These are phyloP conservation scores for Quercus tomentella DNA, from an alignment of 331 rosid genomes.

Conservation along the genomic window DNA sequence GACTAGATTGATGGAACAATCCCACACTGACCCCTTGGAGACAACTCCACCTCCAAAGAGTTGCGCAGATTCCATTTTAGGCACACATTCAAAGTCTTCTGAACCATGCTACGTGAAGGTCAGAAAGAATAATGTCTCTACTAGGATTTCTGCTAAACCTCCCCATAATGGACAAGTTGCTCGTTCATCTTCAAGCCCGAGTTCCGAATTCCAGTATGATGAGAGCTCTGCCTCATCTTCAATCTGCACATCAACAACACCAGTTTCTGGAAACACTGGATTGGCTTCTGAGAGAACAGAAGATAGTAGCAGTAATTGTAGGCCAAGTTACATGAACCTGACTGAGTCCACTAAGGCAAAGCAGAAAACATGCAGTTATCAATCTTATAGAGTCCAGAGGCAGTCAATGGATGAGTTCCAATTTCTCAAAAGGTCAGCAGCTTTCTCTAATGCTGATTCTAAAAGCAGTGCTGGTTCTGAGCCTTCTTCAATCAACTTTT, in stretches of 20 bases:
- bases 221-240: constrained; percentile 96
- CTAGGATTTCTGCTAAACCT: constrained; percentile 85
- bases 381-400: constrained; percentile 60
- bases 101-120: constrained; percentile 55
- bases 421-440: constrained; percentile 57
- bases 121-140: constrained; percentile 78
- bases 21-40: constrained; percentile 43
- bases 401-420: constrained; percentile 96
- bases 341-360: constrained; percentile 88
- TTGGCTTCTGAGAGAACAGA: constrained; percentile 70
- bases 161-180: constrained; percentile 56
- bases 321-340: constrained; percentile 85
- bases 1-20: constrained; percentile 83
- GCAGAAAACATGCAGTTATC: constrained; percentile 37
- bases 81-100: constrained; percentile 41
- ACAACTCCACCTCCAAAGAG: constrained; percentile 67
- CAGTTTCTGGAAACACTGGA: constrained; percentile 64
- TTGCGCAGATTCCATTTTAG: constrained; percentile 36
- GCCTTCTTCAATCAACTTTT: constrained; percentile 53
- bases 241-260: constrained; percentile 80
- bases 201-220: constrained; percentile 79
- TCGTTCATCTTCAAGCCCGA: constrained; percentile 91
- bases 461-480: constrained; percentile 79
- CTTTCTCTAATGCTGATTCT: constrained; percentile 65
- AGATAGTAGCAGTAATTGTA: constrained; percentile 43